Base-by-base conservation (phyloP, 768 basidiomycete species). In the Cyclocybe cylindracea region DNA sequence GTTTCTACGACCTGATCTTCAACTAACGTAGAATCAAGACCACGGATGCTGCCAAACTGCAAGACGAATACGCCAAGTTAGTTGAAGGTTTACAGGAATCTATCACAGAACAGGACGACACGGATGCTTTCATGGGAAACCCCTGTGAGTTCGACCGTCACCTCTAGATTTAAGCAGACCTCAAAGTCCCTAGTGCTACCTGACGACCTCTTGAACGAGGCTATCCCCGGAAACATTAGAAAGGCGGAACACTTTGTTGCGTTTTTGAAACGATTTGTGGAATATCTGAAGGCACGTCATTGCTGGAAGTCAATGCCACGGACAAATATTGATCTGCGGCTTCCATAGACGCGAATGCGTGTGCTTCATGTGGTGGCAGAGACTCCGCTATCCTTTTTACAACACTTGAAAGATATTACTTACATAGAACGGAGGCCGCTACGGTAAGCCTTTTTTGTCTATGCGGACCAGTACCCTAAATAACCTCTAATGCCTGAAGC, bases 201-300 rank as follows among this genome's bases (percentile, higher is more conserved):
- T 16, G 93, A 95, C 51, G 97, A 99, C 66, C 81, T 99, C 42
- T 76, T 99, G 42, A 88, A 86, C 46, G 97, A 99, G 72, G 96
- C 97, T 5, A 82, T 99, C 44, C 97, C 97, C 32, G 97, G 97
- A 9, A 99, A 99, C 62, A 99, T 99, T 53, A 82, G 97, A 41
- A 97, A 98, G 68, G 97, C 97, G 0, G 97, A 99, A 65, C 97
- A 99, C 71, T 99, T 99, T 61, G 93, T 98, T 11, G 96, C 97
- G 0, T 99, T 99, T 73, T 71, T 99, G 55, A 98, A 96, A 70
- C 86, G 97, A 47, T 97, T 99, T 64, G 94, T 99, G 19, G 97
- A 99, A 72, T 99, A 99, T 69, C 80, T 99, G 46, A 99, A 98
- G 82, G 96, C 94, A 45, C 16, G 48, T 38, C 16, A 19, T 44